These are phyloP conservation scores for Digitaria exilis DNA, from an alignment of 202 grass and related monocot genomes.

Conservation along the genomic window DNA sequence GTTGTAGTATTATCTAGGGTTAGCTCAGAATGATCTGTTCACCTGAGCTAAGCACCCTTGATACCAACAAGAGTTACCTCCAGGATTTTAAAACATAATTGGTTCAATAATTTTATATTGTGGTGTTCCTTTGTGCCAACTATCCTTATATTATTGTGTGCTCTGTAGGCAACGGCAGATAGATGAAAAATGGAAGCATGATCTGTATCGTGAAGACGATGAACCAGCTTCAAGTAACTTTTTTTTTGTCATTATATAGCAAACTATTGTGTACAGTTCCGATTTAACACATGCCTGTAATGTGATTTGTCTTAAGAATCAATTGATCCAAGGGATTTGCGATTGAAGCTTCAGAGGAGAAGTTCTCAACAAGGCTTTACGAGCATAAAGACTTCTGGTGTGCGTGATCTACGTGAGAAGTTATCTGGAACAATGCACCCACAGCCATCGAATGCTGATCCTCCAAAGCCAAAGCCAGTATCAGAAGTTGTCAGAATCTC, in stretches of 20 bases:
- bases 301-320: slow-evolving; percentile 64
- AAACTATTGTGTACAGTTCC: not conserved
- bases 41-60: not conserved
- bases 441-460: slow-evolving; percentile 55
- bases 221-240: slow-evolving; percentile 69
- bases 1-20: not conserved
- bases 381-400: slow-evolving; percentile 42
- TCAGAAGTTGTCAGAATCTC: slow-evolving; percentile 60
- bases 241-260: slow-evolving; percentile 25
- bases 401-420: slow-evolving; percentile 86
- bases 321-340: slow-evolving; percentile 77
- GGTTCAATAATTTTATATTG: not conserved
- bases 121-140: not conserved
- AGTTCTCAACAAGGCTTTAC: slow-evolving; percentile 48
- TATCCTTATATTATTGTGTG: slow-evolving; percentile 33
- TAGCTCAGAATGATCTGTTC: not conserved
- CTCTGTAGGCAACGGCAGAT: slow-evolving; percentile 77
- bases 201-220: slow-evolving; percentile 71
- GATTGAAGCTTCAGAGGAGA: slow-evolving; percentile 89
- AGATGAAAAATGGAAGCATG: slow-evolving; percentile 98
- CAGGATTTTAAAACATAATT: not conserved
- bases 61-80: not conserved
- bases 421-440: slow-evolving; percentile 77
- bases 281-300: slow-evolving; percentile 39
- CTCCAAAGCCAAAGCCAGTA: slow-evolving; percentile 53